Percentiles rank a stretch among this genome's conserved stretches.
Conservation (phyloP, 805 yeast species). For the Pichia heedii region DNA sequence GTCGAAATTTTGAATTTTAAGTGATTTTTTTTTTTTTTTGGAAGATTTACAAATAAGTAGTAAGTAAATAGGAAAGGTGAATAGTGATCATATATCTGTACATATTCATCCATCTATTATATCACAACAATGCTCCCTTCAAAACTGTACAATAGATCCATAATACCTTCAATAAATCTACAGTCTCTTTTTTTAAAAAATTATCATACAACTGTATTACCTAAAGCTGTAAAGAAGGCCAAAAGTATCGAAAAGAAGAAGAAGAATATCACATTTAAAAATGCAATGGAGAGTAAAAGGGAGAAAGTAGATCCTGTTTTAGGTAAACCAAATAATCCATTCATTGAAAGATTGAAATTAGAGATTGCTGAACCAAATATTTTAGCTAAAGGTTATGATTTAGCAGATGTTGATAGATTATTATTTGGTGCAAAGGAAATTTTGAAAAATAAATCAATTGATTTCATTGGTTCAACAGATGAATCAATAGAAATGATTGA, state of each 20-base stretch:
- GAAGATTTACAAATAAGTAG: too few species aligned
- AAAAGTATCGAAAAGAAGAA: conserved; percentile 19
- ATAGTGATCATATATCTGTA: too few species aligned
- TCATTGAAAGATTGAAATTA: conserved; percentile 57
- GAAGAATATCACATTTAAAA: conserved; percentile 22
- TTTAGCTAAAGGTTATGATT: conserved; percentile 49
- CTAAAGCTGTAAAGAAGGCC: conserved; percentile 12
- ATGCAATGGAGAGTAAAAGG: conserved; percentile 9
- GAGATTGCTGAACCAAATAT: conserved; percentile 58
- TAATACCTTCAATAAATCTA: too few species aligned
- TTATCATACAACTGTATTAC: neutral
- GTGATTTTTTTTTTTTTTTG: too few species aligned
- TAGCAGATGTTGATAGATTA: conserved; percentile 64
- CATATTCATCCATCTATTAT: too few species aligned
- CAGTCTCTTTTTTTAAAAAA: neutral
- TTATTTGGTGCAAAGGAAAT: conserved; percentile 71
- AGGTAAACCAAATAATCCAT: conserved; percentile 59
- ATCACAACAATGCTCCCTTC: too few species aligned
- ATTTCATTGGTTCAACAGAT: conserved; percentile 9
- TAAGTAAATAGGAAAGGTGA: too few species aligned
- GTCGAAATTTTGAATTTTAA: too few species aligned
- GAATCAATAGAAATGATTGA: conserved; percentile 18
- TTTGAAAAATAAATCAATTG: conserved; percentile 28
- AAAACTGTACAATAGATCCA: too few species aligned
- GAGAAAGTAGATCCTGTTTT: conserved; percentile 74